Percentiles rank a stretch among this genome's conserved stretches.
phyloP scores from a whole-genome alignment of 352 stramenopile species.

The Globisporangium acanthophoron region DNA sequence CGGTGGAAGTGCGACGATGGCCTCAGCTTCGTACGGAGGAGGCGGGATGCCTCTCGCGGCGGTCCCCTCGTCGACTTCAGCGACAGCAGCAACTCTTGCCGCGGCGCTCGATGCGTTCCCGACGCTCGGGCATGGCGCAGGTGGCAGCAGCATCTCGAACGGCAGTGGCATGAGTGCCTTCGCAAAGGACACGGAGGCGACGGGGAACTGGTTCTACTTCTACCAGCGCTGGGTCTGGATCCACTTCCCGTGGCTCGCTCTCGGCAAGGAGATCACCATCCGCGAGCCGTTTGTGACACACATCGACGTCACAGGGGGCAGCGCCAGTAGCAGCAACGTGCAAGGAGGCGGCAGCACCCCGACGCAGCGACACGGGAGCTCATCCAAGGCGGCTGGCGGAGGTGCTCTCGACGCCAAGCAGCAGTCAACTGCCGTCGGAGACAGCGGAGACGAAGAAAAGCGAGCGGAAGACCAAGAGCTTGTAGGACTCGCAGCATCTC shows the following conservation, averaged over 20 bases:
- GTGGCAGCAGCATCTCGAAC: neutral
- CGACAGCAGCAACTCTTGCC: conserved; percentile 12
- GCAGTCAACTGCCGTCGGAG: neutral
- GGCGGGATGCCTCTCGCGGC: conserved; percentile 13
- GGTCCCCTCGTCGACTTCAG: conserved; percentile 17
- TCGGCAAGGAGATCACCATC: conserved; percentile 62
- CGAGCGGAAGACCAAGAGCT: conserved; percentile 3
- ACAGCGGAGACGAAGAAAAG: conserved; percentile 22
- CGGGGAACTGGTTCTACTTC: conserved; percentile 78
- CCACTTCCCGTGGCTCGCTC: conserved; percentile 89
- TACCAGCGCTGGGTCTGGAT: conserved; percentile 93
- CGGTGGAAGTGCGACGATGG: neutral
- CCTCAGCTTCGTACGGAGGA: neutral
- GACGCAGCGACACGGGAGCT: neutral
- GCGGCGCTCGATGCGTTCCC: conserved; percentile 20
- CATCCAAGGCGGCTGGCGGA: neutral
- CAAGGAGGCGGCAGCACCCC: neutral
- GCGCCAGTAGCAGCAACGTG: neutral
- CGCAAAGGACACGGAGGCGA: conserved; percentile 38
- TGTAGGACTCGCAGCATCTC: conserved; percentile 1
- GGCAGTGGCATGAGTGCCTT: neutral
- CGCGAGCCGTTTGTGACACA: conserved; percentile 37
- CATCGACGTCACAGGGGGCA: conserved; percentile 15
- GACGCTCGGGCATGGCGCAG: conserved; percentile 15
- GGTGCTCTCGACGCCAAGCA: neutral